These are phyloP conservation scores for Solanum chilense DNA, from an alignment of 257 asterid species.

Conservation along the genomic window DNA sequence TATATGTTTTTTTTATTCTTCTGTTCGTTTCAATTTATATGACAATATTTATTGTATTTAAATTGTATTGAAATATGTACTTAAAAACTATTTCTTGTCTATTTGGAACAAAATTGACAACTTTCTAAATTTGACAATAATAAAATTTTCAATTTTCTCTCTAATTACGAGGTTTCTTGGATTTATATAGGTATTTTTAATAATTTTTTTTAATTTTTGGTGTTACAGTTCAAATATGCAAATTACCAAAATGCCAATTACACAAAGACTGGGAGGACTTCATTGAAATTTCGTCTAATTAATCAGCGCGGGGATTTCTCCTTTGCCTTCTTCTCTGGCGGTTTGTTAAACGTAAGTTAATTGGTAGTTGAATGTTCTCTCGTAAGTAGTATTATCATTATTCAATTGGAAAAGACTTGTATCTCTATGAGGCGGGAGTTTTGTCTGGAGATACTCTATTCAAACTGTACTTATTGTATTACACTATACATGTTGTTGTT, in stretches of 20 bases:
- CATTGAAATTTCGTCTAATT: conserved; percentile 34
- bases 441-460: not conserved
- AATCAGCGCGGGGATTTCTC: conserved; percentile 66
- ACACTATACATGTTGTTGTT: not conserved
- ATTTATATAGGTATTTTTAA: not conserved
- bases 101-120: not conserved
- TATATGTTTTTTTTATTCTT: not conserved
- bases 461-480: not conserved
- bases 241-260: conserved; percentile 27
- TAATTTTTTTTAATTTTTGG: not conserved
- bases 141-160: not conserved
- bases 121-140: not conserved
- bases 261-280: conserved; percentile 16
- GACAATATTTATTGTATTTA: not conserved
- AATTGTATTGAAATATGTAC: too few relatives aligned
- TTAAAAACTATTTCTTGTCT: too few relatives aligned
- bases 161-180: not conserved
- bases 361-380: not conserved
- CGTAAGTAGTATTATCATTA: not conserved
- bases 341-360: conserved; percentile 30
- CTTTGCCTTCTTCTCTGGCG: conserved; percentile 67
- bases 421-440: not conserved
- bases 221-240: conserved; percentile 36
- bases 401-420: not conserved
- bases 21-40: not conserved